Evolutionary conservation across 768 basidiomycete genomes (phyloP).

Genomic region (Candolleomyces aberdarensis): DNA sequence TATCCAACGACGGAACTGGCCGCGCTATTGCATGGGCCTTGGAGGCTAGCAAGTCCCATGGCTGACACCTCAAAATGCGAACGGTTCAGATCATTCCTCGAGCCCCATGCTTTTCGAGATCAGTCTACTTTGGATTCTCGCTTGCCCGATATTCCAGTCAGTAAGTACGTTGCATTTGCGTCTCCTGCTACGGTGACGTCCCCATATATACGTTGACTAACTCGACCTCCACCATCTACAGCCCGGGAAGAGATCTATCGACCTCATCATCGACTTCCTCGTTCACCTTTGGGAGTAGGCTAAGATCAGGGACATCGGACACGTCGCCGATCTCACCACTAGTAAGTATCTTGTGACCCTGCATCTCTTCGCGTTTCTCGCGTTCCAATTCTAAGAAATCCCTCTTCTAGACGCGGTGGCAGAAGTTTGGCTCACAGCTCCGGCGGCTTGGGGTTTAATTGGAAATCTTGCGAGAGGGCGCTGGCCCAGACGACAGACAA

Average conservation of each 20-base stretch:
- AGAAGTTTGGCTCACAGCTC: too few relatives aligned
- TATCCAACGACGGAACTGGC: slow-evolving; percentile 74
- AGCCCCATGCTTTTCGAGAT: slow-evolving; percentile 68
- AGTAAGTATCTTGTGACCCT: slow-evolving; percentile 17
- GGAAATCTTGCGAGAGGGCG: too few relatives aligned
- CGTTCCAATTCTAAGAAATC: too few relatives aligned
- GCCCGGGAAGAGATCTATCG: slow-evolving; percentile 68
- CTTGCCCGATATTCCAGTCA: slow-evolving; percentile 73
- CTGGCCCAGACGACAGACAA: too few relatives aligned
- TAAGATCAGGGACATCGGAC: slow-evolving; percentile 84
- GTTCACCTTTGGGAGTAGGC: slow-evolving; percentile 83
- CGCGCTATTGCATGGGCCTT: slow-evolving; percentile 72
- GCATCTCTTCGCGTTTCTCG: too few relatives aligned
- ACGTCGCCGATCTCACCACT: slow-evolving; percentile 77
- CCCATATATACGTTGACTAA: neutral
- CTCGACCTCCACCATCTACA: slow-evolving; percentile 20
- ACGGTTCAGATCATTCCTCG: slow-evolving; percentile 84
- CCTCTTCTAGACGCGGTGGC: too few relatives aligned
- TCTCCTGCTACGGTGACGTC: neutral
- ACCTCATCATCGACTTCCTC: slow-evolving; percentile 83
- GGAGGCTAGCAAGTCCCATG: slow-evolving; percentile 63
- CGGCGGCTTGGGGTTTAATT: too few relatives aligned
- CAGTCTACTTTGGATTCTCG: slow-evolving; percentile 81
- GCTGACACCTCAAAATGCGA: slow-evolving; percentile 59
- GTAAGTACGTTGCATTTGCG: slow-evolving; percentile 22